Conservation (phyloP, 2,329 filamentous ascomycete genomes). For the Aspergillus fumigatus region DNA sequence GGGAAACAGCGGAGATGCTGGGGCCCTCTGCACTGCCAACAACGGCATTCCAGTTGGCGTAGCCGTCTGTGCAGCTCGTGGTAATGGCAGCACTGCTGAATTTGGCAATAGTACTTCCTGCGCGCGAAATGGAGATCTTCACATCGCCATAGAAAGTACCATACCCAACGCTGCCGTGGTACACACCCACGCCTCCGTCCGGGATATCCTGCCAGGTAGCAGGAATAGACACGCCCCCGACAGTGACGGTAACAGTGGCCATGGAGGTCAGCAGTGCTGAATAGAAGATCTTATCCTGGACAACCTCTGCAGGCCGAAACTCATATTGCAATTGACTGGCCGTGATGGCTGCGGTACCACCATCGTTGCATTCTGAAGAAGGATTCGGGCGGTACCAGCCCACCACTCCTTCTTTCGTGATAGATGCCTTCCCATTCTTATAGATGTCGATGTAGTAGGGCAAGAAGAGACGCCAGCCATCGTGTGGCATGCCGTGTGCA, state of each 20-base stretch:
- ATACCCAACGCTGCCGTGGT: constrained; percentile 17
- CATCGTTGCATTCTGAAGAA: constrained; percentile 11
- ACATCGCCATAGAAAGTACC: too few species aligned
- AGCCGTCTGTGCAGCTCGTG: constrained; percentile 14
- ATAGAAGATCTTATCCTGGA: constrained; percentile 16
- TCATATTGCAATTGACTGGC: constrained; percentile 22
- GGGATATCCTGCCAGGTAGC: constrained; percentile 22
- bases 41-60: constrained; percentile 32
- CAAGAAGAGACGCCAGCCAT: constrained; percentile 23
- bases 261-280: constrained; percentile 31
- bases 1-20: background rate
- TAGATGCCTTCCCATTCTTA: constrained; percentile 23
- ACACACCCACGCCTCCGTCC: constrained; percentile 24
- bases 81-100: too few species aligned
- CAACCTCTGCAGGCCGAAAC: constrained; percentile 8
- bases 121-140: too few species aligned
- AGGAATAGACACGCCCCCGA: constrained; percentile 18
- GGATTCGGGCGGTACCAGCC: constrained; percentile 19
- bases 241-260: constrained; percentile 23
- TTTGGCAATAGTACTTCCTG: background rate
- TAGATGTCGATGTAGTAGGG: constrained; percentile 32
- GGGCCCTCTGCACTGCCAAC: constrained; percentile 16
- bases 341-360: constrained; percentile 3
- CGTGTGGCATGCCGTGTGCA: constrained; percentile 19
- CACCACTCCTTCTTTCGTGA: constrained; percentile 16